phyloP scores from a whole-genome alignment of 2,329 filamentous ascomycete species.

The Lachnellula subtilissima region DNA sequence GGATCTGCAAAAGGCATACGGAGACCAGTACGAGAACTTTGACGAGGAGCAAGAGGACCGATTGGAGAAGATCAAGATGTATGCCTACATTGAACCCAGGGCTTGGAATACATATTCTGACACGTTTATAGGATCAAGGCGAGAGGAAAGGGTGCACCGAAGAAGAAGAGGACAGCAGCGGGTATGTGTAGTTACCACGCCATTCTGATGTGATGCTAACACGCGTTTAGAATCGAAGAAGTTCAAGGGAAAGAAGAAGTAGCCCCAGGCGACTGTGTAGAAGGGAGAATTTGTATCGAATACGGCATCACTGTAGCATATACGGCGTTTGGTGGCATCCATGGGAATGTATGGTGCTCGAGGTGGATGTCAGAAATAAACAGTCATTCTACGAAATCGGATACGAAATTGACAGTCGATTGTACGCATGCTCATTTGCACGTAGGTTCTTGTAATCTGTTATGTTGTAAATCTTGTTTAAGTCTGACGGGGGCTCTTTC shows the following conservation, averaged over 20 bases:
- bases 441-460: background rate
- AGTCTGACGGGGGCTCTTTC: no score
- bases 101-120: constrained; percentile 12
- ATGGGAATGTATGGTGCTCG: constrained; percentile 10
- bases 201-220: constrained; percentile 9
- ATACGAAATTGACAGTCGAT: constrained; percentile 1
- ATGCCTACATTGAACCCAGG: constrained; percentile 20
- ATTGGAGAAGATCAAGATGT: constrained; percentile 67
- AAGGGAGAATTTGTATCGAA: constrained; percentile 19
- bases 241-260: constrained; percentile 43
- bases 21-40: constrained; percentile 44
- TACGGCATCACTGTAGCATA: constrained; percentile 25
- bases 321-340: constrained; percentile 26
- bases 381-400: constrained; percentile 2
- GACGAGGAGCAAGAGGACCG: constrained; percentile 77
- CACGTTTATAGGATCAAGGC: constrained; percentile 56
- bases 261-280: constrained; percentile 20
- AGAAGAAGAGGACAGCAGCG: constrained; percentile 72
- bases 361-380: constrained; percentile 6
- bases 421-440: background rate
- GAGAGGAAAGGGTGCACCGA: constrained; percentile 80
- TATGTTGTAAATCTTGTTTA: no score
- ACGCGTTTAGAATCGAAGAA: constrained; percentile 38
- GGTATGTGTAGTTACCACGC: constrained; percentile 25
- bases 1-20: constrained; percentile 61